A percentile compares a stretch with the other conserved stretches of the same genome.
These are phyloP conservation scores for Handroanthus guayacan DNA, from an alignment of 257 asterid species.

Conservation along the genomic window DNA sequence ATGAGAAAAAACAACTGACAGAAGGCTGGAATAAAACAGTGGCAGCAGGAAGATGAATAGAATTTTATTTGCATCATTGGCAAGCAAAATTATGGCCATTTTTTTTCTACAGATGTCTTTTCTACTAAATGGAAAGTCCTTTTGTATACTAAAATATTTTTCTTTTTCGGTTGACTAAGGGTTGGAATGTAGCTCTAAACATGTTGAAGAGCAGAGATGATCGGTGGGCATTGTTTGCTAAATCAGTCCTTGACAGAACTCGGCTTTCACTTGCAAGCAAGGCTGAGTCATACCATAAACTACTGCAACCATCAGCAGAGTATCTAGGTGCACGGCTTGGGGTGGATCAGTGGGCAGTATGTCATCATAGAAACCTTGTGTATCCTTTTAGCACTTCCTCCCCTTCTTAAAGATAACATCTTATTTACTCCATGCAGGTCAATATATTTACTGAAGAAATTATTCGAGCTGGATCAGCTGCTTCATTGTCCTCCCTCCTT, in stretches of 20 bases:
- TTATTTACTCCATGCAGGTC: constrained; percentile 60
- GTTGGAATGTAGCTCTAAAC: constrained; percentile 82
- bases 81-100: background rate
- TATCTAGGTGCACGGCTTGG: constrained; percentile 92
- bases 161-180: constrained; percentile 53
- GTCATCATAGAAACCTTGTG: constrained; percentile 36
- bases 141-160: constrained; percentile 29
- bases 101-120: constrained; percentile 23
- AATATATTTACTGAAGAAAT: constrained; percentile 96
- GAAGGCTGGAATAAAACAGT: background rate
- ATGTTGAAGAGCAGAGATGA: constrained; percentile 68
- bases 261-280: constrained; percentile 92
- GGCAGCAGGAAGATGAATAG: background rate
- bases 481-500: constrained; percentile 91
- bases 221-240: constrained; percentile 92
- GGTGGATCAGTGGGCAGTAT: constrained; percentile 89
- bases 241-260: constrained; percentile 92
- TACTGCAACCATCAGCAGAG: constrained; percentile 97
- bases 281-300: constrained; percentile 84
- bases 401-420: constrained; percentile 32
- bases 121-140: background rate
- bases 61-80: background rate
- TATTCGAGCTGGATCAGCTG: constrained; percentile 97
- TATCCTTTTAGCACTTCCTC: constrained; percentile 21
- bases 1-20: background rate